Evolutionary conservation across 2,329 filamentous ascomycete genomes (phyloP), one percentile per base, ranked within the genome.

Genomic region (Zymoseptoria pseudotritici): DNA sequence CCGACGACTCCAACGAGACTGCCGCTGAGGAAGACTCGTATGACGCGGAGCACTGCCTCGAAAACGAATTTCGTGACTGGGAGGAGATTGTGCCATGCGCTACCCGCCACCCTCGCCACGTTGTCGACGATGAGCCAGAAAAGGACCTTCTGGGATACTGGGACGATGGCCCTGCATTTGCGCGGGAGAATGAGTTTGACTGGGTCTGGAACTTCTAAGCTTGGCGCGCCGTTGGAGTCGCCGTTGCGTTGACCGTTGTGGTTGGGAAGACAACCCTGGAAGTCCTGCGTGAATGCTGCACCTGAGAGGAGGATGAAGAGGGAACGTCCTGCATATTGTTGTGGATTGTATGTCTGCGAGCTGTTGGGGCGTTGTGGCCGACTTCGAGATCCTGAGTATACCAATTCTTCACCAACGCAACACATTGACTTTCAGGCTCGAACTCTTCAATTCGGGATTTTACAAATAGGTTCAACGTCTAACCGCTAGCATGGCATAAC

Each of bases 151-250:
- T 61, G 10, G 57, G 55, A 3, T 59, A 61, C 31, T 57, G 26
- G 50, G 61, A 61, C 29, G 59, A 63, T 26, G 59, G 61, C 53
- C 54, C 57, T 13, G 57, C 59, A 10, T 63, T 61, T 31, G 49
- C 56, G 21, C 51, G 29, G 6, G 61, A 57, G 17, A 54, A 58
- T 24, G 60, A 62, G 22, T 57, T 54, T 36, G 58, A 62, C 29
- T 62, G 57, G 60, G 51, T 59, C 9, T 58, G 58, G 55, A 29
- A 53, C 21, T 50, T 46, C 19, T 54, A 17, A 36, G 29, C 36
- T 46, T n/a, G 36, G 36, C 17, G 36, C 36, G 36, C 36, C 36
- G 36, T 46, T 46, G 36, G 13, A 17, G 36, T 46, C 36, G 36
- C 36, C 36, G 36, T 46, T 46, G 36, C 36, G 11, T 46, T 17